Base-by-base conservation (phyloP, 2,329 filamentous ascomycete species). In the Fusarium sp. region DNA sequence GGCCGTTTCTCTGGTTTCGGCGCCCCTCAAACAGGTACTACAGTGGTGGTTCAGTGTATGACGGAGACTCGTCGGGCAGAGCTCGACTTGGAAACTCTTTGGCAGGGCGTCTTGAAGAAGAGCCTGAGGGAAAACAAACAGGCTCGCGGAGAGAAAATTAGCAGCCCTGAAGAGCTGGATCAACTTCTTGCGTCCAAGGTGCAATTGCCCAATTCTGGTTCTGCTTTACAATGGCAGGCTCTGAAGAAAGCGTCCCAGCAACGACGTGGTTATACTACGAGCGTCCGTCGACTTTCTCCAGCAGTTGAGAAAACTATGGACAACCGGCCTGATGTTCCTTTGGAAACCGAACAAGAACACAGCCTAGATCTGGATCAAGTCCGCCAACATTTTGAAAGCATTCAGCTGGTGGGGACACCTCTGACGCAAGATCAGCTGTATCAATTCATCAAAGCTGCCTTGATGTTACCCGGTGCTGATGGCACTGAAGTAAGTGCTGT, bases 1-100 rank as follows among this genome's bases (percentile, higher is more conserved):
- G 82, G 86, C 12, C 81, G 84, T 8, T 87, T 93, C 54, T 88
- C 92, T 31, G 94, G 94, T 0, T 97, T 97, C 71, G 91, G 92
- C 2, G 73, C 80, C 1, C 70, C 79, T 5, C 73, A 77, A 31
- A 73, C 70, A 1, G 84, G 84, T 9, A 82, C 79, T 2, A 86
- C 84, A 0, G 70, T 88, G 22, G 81, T 87, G 12, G 76, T 87
- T 9, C 85, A 88, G 68, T 80, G 85, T 67, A 80, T 87, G 77
- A 87, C 84, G 0, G 83, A 85, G 65, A 70, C 77, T 8, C 77
- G 83, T 53, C 78, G 85, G 29, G 71, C 74, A 22, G 84, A 87
- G 64, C 75, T 87, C 47, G 79, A 80, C 40, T 71, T 88, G 11
- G 85, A 87, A 67, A 70, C 69, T 10, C 73, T 87, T 1, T 88